Evolutionary conservation across 257 asterid species (phyloP), one percentile per base, ranked within the genome.

Genomic region (Solanum appendiculatum): DNA sequence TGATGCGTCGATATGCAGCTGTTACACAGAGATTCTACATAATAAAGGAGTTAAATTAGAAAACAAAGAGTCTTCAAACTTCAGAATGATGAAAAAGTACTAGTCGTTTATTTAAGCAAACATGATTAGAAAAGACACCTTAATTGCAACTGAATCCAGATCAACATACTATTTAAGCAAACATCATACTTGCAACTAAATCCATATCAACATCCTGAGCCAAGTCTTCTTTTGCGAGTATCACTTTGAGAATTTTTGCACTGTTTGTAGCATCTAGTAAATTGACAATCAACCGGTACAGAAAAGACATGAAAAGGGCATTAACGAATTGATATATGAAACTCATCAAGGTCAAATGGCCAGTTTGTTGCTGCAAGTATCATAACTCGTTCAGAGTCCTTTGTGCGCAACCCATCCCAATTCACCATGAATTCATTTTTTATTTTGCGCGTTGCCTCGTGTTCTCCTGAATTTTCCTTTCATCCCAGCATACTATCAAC

Each of bases 401-500:
- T 95, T 75, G 98, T 95, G 78, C 98, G 92, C 78, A 96, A 90
- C 33, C 99, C 99, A 88, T 96, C 99, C 99, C 99, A 96, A 86
- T 95, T 94, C 88, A 95, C 93, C 99, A 96, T 95, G 84, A 96
- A 96, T 80, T 96, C 99, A 92, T 96, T 96, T 93, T 96, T 95
- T 98, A 96, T 96, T 90, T 94, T 94, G 89, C 98, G 98, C 98
- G 94, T 96, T 56, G 98, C 97, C 89, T 96, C 98, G 16, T 96
- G 98, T 88, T 96, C 99, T 85, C 98, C 97, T 2, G 98, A 94
- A 88, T 92, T 95, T 91, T 93, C 96, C 91, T 98, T 92, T 58
- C 98, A 91, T 27, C 98, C 98, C 89, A 95, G 90, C 99, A 96
- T 91, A 92, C 99, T 95, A 86, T 96, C 99, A 87, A 94, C 99